Base-by-base conservation (phyloP, 2,329 filamentous ascomycete genomes). In the Neofusicoccum laricinum region DNA sequence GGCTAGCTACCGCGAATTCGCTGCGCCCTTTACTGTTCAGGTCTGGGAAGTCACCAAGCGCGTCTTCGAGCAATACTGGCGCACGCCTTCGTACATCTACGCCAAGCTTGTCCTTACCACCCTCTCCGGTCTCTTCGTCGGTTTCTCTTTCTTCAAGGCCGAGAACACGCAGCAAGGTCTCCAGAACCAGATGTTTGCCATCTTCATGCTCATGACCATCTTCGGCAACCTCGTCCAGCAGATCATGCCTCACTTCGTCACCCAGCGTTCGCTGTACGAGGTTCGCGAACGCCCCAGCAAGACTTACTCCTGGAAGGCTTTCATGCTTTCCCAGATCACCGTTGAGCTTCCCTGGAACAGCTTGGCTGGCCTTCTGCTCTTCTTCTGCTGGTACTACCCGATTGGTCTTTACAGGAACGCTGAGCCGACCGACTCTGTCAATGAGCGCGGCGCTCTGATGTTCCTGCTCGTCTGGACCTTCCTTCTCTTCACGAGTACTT, bases 51-150 rank as follows among this genome's bases (percentile, higher is more conserved):
- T 92, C 64, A 84, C 86, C 17, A 75, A 84, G 68, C 91, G 93
- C 71, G 90, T 95, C 30, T 95, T 95, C 81, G 86, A 93, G 73
- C 92, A 96, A 76, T 96, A 95, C 84, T 96, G 93, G 92, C 90
- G 93, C 66, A 93, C 89, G 0, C 93, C 93, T 0, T 85, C 88
- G 4, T 96, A 96, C 80, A 93, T 97, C 76, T 96, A 94, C 80
- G 89, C 90, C 71, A 96, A 96, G 82, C 75, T 83, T 0, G 80
- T 84, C 1, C 87, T 96, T 17, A 92, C 88, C 73, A 79, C 85
- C 25, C 77, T 88, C 15, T 83, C 84, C 15, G 79, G 88, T 4
- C 81, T 94, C 8, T 94, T 93, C 74, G 90, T 93, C 70, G 91
- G 90, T 19, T 91, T 92, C 75, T 87, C 88, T 63, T 93, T 93